Conservation (phyloP, 192 early-diverging fungal species). For the Mortierella antarctica region DNA sequence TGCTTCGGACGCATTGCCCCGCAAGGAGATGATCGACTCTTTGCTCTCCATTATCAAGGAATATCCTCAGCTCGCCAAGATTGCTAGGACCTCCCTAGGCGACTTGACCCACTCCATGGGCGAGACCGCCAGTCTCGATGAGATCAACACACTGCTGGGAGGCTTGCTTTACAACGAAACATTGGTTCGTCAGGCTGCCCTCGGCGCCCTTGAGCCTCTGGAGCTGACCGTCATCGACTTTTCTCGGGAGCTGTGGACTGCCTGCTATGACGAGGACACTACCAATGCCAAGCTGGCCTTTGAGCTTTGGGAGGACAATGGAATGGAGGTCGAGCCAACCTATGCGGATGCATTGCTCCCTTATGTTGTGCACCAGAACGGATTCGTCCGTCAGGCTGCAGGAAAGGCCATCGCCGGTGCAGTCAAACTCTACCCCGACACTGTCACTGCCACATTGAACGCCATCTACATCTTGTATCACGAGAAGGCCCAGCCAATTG, state of each 20-base stretch:
- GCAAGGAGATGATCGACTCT: slow-evolving; percentile 70
- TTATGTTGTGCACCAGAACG: slow-evolving; percentile 62
- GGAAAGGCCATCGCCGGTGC: slow-evolving; percentile 72
- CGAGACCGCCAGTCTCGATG: slow-evolving; percentile 55
- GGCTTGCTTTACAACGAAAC: slow-evolving; percentile 75
- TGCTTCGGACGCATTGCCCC: slow-evolving; percentile 65
- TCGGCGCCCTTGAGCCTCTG: slow-evolving; percentile 70
- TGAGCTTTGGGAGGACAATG: slow-evolving; percentile 73
- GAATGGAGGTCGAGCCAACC: slow-evolving; percentile 62
- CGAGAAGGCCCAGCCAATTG: slow-evolving; percentile 73
- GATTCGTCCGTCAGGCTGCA: slow-evolving; percentile 69
- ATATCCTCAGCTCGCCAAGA: slow-evolving; percentile 66
- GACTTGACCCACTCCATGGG: slow-evolving; percentile 61
- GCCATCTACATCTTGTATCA: slow-evolving; percentile 71
- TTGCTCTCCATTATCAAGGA: slow-evolving; percentile 72
- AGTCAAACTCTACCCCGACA: slow-evolving; percentile 66
- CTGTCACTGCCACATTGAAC: slow-evolving; percentile 60
- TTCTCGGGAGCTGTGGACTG: slow-evolving; percentile 77
- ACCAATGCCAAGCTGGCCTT: slow-evolving; percentile 66
- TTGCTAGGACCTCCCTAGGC: slow-evolving; percentile 63
- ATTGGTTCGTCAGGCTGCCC: slow-evolving; percentile 72
- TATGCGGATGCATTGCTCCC: slow-evolving; percentile 58
- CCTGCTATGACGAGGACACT: slow-evolving; percentile 71
- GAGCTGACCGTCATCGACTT: slow-evolving; percentile 69
- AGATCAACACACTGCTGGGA: slow-evolving; percentile 68